Evolutionary conservation across 2,329 filamentous ascomycete genomes (phyloP).

Genomic region (Scytalidium lignicola): DNA sequence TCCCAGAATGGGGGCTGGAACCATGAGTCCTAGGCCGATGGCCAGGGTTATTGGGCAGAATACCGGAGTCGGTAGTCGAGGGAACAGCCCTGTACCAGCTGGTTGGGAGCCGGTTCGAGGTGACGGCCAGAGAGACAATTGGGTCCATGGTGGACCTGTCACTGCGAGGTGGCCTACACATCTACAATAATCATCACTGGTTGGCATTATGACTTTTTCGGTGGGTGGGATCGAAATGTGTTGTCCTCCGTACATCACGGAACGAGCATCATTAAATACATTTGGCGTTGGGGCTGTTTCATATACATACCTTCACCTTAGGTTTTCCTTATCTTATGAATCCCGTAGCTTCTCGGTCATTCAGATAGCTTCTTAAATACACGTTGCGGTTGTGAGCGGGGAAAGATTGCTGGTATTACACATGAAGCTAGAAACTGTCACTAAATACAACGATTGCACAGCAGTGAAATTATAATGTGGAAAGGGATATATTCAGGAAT

Average conservation of each 20-base stretch:
- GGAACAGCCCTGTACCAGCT: conserved; percentile 20
- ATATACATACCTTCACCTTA: background rate
- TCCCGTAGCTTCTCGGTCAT: background rate
- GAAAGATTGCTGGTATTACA: too few relatives aligned
- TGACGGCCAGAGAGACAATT: background rate
- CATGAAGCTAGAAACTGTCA: background rate
- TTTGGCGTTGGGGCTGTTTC: background rate
- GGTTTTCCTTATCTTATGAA: background rate
- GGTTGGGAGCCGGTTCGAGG: background rate
- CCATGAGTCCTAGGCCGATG: conserved; percentile 18
- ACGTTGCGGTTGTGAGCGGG: background rate
- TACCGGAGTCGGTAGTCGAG: conserved; percentile 11
- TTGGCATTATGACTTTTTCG: background rate
- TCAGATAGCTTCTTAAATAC: background rate
- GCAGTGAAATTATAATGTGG: background rate
- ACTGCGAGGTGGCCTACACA: background rate
- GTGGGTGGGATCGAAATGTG: background rate
- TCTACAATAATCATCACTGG: background rate
- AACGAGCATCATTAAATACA: background rate
- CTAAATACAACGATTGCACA: background rate
- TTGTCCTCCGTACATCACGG: background rate
- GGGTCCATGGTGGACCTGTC: background rate
- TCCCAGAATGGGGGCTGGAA: conserved; percentile 21
- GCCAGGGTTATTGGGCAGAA: background rate
- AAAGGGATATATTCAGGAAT: conserved; percentile 4